A percentile compares a stretch with the other conserved stretches of the same genome.
phyloP scores from a whole-genome alignment of 1,284 basidiomycete genomes.

The Moesziomyces aphidis region DNA sequence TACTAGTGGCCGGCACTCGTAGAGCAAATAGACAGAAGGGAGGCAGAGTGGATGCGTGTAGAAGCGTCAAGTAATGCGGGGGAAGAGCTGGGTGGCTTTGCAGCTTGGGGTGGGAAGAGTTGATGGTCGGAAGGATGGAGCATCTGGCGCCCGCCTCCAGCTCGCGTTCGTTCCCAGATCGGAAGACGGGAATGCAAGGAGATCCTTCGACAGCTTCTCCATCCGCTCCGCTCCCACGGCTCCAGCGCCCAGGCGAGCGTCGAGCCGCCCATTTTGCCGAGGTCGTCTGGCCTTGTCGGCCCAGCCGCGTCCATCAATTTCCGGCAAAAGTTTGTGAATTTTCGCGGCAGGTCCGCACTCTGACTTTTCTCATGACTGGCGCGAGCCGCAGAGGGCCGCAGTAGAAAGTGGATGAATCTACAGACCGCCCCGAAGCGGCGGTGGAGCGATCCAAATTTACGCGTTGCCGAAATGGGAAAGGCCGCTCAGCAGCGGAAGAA shows the following conservation, averaged over 20 bases:
- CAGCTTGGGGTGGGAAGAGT: neutral
- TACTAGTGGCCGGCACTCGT: slow-evolving; percentile 12
- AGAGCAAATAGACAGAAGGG: neutral
- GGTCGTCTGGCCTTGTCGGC: neutral
- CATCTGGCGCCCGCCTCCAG: neutral
- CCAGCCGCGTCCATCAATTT: neutral
- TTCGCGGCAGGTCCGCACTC: slow-evolving; percentile 2
- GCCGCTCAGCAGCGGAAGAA: neutral
- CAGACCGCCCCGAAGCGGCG: slow-evolving; percentile 4
- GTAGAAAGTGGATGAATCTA: slow-evolving; percentile 28
- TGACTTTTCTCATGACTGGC: slow-evolving; percentile 10
- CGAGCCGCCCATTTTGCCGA: neutral
- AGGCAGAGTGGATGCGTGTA: neutral
- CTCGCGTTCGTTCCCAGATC: slow-evolving; percentile 6
- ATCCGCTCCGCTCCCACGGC: neutral
- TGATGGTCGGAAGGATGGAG: slow-evolving; percentile 12
- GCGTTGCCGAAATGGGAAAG: neutral
- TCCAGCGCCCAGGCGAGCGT: neutral
- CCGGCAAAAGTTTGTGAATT: slow-evolving; percentile 17
- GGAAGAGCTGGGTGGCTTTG: neutral
- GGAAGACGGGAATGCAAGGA: slow-evolving; percentile 44
- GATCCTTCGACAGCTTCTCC: slow-evolving; percentile 2
- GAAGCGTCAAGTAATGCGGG: neutral
- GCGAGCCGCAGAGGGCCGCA: neutral
- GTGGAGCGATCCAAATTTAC: neutral